phyloP scores from a whole-genome alignment of 148 eudicot species.

The Arctostaphylos glauca region DNA sequence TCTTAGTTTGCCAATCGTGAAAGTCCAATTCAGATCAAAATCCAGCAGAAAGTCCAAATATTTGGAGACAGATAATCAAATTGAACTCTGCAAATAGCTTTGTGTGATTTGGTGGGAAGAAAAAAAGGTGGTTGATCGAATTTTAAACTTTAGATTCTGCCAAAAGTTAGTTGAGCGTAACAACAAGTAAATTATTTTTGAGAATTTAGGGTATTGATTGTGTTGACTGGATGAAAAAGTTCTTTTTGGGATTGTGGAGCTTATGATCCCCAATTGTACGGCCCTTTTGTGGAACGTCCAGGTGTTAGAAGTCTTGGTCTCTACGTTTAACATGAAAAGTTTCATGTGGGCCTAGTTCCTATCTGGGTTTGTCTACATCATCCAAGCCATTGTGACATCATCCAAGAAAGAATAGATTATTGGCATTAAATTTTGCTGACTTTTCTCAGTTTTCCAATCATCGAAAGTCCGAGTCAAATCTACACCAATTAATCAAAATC shows the following conservation, averaged over 20 bases:
- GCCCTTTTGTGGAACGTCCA: too few relatives aligned
- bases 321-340: background rate
- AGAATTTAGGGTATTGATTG: too few relatives aligned
- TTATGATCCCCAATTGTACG: too few relatives aligned
- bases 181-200: too few relatives aligned
- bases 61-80: background rate
- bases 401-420: background rate
- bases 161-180: too few relatives aligned
- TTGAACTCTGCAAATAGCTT: too few relatives aligned
- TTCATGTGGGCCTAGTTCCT: background rate
- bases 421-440: background rate
- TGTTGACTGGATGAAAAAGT: too few relatives aligned
- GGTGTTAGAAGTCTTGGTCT: too few relatives aligned
- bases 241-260: too few relatives aligned
- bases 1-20: background rate
- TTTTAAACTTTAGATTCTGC: too few relatives aligned
- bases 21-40: background rate
- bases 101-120: too few relatives aligned
- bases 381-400: background rate
- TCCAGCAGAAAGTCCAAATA: background rate
- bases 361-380: background rate
- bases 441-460: background rate
- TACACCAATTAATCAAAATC: background rate
- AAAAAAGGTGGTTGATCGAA: too few relatives aligned
- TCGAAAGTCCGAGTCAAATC: background rate